phyloP scores from a whole-genome alignment of 2,329 filamentous ascomycete species.

The Penicillium sp. region DNA sequence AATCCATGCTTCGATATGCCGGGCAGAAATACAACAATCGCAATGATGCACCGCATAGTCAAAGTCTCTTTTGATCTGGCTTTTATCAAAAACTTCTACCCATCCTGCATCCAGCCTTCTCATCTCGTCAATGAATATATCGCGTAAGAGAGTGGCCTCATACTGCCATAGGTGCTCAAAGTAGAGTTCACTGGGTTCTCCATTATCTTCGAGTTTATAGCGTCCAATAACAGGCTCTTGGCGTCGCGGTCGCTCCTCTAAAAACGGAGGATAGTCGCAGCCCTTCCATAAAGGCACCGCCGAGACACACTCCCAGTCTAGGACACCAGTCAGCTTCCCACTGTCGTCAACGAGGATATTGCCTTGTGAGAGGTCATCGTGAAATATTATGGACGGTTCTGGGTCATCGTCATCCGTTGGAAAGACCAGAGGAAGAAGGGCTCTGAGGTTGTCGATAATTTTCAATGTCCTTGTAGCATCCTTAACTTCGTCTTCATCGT shows the following conservation, averaged over 20 bases:
- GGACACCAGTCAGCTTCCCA: constrained; percentile 10
- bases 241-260: constrained; percentile 1
- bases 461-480: constrained; percentile 10
- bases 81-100: not conserved
- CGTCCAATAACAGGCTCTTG: constrained; percentile 6
- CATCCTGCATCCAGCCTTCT: constrained; percentile 2
- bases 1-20: not conserved
- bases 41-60: not conserved
- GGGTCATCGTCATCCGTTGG: not conserved
- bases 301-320: constrained; percentile 23
- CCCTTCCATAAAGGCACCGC: constrained; percentile 19
- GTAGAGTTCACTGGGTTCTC: constrained; percentile 10
- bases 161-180: constrained; percentile 16
- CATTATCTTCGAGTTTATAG: not conserved
- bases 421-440: constrained; percentile 7
- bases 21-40: not conserved
- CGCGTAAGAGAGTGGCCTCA: constrained; percentile 16
- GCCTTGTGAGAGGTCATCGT: constrained; percentile 13
- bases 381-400: constrained; percentile 13
- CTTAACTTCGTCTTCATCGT: constrained; percentile 13
- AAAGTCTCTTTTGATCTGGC: constrained; percentile 14
- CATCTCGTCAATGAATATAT: constrained; percentile 16
- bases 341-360: constrained; percentile 19
- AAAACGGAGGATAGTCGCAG: constrained; percentile 11
- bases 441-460: constrained; percentile 5